Conservation (phyloP, 441 rosid genomes). For the Erodium trifolium region DNA sequence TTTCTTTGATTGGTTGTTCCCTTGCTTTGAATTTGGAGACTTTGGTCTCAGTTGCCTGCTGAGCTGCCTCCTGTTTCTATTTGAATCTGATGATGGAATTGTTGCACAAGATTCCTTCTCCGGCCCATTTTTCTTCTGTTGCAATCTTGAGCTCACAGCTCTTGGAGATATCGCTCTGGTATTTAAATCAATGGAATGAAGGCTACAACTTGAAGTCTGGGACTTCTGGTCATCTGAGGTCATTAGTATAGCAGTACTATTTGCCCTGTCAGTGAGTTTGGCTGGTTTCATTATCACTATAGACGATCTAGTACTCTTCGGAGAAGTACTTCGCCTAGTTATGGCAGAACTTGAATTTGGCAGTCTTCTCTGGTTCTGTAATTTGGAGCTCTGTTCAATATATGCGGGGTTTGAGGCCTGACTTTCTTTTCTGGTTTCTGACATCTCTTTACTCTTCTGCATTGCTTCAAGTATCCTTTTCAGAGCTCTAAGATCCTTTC, state of each 20-base stretch:
- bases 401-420: constrained; percentile 18
- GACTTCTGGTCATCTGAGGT: too few relatives aligned
- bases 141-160: constrained; percentile 36
- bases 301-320: constrained; percentile 31
- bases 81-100: constrained; percentile 26
- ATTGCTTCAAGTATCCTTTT: constrained; percentile 81
- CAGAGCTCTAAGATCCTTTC: constrained; percentile 84
- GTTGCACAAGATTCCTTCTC: too few relatives aligned
- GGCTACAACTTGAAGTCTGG: constrained; percentile 22
- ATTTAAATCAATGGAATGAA: constrained; percentile 24
- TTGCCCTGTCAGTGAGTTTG: constrained; percentile 24
- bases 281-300: constrained; percentile 54
- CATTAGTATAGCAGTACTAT: too few relatives aligned
- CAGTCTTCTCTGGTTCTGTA: constrained; percentile 16
- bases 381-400: constrained; percentile 30
- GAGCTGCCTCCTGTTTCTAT: constrained; percentile 35
- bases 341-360: constrained; percentile 28
- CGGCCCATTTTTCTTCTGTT: constrained; percentile 38
- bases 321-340: constrained; percentile 31
- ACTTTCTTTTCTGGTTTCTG: constrained; percentile 33
- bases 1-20: constrained; percentile 36
- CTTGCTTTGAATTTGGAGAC: constrained; percentile 30
- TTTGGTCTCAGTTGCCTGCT: constrained; percentile 34
- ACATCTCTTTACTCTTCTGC: constrained; percentile 51
- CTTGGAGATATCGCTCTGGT: constrained; percentile 34